Evolutionary conservation across 805 yeast species (phyloP), one percentile per base, ranked within the genome.

Genomic region (Zygoascus ofunaensis): DNA sequence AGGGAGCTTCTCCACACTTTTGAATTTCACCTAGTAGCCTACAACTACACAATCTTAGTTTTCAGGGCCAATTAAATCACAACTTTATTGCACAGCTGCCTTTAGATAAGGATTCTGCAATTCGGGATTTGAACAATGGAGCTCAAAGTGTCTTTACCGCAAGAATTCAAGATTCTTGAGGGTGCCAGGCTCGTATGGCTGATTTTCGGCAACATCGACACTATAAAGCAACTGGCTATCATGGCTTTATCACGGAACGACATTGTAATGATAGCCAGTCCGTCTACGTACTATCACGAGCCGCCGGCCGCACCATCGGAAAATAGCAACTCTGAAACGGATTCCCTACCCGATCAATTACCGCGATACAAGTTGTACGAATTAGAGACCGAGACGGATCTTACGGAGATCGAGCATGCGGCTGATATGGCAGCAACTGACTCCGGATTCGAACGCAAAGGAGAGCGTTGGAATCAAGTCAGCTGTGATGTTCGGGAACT

Each of bases 401-500:
- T 26, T 26, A 26, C 7, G 7, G 30, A 26, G 30, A 26, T 26
- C 30, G 12, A 26, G 7, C 30, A 26, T 8, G 30, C 30, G 7
- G 30, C 30, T 26, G 30, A 26, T 26, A 26, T 26, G 7, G 21
- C 21, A 36, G 39, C 14, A 15, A 5, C 23, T 4, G 39, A 19
- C 4, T n/a, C 36, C n/a, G 5, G 18, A 21, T 19, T 36, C 39
- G 21, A 21, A 5, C n/a, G 19, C 10, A 14, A 14, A 10, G 23
- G 23, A 14, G 39, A 10, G 5, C n/a, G 39, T n/a, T 17, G 17
- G 19, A 34, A n/a, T n/a, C n/a, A 17, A 5, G 17, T 33, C 19
- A 23, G 15, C 15, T 41, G 43, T 23, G 43, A 41, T 33, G 43
- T 28, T 5, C 15, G 43, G 17, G 43, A 41, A 15, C 5, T 36